Evolutionary conservation across 352 stramenopile species (phyloP).

Genomic region (Lagenidium giganteum): DNA sequence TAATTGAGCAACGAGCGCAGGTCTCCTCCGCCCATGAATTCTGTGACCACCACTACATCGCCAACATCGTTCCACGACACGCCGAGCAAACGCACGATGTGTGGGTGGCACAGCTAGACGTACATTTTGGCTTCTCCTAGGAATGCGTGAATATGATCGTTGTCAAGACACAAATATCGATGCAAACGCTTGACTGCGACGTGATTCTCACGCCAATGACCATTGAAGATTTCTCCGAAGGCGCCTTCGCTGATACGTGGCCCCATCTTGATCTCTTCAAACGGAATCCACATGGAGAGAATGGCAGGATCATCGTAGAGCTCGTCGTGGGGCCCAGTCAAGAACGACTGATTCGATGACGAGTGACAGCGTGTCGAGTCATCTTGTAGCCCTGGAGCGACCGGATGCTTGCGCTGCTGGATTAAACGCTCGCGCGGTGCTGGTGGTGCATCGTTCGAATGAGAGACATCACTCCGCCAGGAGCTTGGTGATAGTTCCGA

Average conservation of each 20-base stretch:
- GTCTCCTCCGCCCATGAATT: constrained; percentile 61
- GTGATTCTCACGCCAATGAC: constrained; percentile 20
- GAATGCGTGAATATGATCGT: constrained; percentile 35
- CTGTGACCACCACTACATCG: constrained; percentile 51
- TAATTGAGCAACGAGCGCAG: constrained; percentile 33
- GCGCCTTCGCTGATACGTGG: constrained; percentile 39
- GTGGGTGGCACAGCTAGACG: constrained; percentile 30
- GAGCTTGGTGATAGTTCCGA: too few relatives aligned
- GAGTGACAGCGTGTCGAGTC: too few relatives aligned
- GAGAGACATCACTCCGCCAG: too few relatives aligned
- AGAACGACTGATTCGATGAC: too few relatives aligned
- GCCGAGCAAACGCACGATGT: constrained; percentile 48
- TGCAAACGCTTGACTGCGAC: constrained; percentile 55
- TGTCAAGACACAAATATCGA: constrained; percentile 30
- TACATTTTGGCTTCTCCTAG: constrained; percentile 50
- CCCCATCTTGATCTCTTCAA: constrained; percentile 28
- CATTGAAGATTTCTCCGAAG: constrained; percentile 53
- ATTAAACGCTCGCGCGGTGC: too few relatives aligned
- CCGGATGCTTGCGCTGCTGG: too few relatives aligned
- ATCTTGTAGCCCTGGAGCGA: too few relatives aligned
- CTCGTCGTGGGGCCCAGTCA: too few relatives aligned
- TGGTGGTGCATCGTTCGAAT: too few relatives aligned
- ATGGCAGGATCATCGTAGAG: too few relatives aligned
- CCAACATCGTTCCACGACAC: constrained; percentile 50
- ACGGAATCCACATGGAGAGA: constrained; percentile 33